phyloP scores from a whole-genome alignment of 768 basidiomycete species.

The Favolaschia claudopus region DNA sequence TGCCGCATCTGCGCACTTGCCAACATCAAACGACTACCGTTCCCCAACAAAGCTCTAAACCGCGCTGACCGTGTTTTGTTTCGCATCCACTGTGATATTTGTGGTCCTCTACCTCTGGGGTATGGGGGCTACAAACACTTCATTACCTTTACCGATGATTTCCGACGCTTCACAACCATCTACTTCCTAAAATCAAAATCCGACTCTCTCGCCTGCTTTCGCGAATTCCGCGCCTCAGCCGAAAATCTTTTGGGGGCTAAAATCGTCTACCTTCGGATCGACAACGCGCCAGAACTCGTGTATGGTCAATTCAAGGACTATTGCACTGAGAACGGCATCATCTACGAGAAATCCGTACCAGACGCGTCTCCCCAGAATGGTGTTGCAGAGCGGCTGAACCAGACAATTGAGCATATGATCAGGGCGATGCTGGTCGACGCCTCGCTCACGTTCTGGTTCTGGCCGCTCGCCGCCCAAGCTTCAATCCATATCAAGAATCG shows the following conservation, averaged over 20 bases:
- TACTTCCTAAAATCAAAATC: constrained; percentile 12
- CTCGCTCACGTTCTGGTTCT: constrained; percentile 21
- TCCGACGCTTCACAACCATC: constrained; percentile 9
- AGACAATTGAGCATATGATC: constrained; percentile 24
- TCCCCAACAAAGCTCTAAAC: constrained; percentile 3
- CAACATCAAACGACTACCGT: constrained; percentile 21
- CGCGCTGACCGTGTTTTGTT: constrained; percentile 19
- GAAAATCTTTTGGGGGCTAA: background rate
- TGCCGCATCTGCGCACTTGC: constrained; percentile 20
- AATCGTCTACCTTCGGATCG: constrained; percentile 20
- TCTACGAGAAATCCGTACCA: constrained; percentile 27
- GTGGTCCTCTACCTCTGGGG: constrained; percentile 21
- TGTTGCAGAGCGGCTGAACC: constrained; percentile 30
- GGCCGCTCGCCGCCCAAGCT: constrained; percentile 23
- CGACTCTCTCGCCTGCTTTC: constrained; percentile 8
- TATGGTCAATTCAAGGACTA: constrained; percentile 21
- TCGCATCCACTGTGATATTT: constrained; percentile 27
- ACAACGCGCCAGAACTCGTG: constrained; percentile 36
- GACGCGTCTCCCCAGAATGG: constrained; percentile 38
- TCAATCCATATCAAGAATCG: constrained; percentile 19
- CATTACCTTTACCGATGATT: constrained; percentile 36
- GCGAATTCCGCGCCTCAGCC: constrained; percentile 6
- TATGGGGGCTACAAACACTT: constrained; percentile 29
- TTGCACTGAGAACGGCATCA: constrained; percentile 28
- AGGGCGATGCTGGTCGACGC: constrained; percentile 24